phyloP scores from a whole-genome alignment of 2,329 filamentous ascomycete species.

The Talaromyces marneffei region DNA sequence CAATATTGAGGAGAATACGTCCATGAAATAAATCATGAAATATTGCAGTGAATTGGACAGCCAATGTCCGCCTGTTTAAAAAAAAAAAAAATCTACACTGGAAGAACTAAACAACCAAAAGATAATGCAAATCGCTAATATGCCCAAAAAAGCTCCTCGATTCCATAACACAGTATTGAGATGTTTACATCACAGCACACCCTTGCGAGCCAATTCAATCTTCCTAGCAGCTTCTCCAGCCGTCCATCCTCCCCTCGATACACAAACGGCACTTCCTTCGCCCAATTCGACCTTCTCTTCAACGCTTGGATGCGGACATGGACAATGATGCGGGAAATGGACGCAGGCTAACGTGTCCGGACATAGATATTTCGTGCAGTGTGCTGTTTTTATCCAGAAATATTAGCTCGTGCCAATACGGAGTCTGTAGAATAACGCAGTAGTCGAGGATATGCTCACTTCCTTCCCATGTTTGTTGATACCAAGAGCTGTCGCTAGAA shows the following conservation, averaged over 20 bases:
- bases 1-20: not conserved
- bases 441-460: constrained; percentile 44
- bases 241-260: constrained; percentile 45
- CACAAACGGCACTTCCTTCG: constrained; percentile 45
- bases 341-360: constrained; percentile 92
- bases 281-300: constrained; percentile 69
- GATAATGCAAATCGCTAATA: constrained; percentile 1
- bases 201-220: constrained; percentile 47
- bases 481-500: constrained; percentile 75
- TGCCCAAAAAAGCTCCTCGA: not conserved
- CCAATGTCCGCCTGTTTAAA: not conserved
- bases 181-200: constrained; percentile 35
- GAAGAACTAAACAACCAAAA: not conserved
- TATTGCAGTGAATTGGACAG: not conserved
- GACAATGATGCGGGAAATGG: constrained; percentile 93
- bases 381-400: constrained; percentile 46
- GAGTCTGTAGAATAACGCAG: not conserved
- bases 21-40: not conserved
- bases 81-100: too few relatives aligned
- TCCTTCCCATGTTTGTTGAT: constrained; percentile 63
- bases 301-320: constrained; percentile 71
- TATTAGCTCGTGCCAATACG: not conserved
- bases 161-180: not conserved
- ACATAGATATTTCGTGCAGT: constrained; percentile 89
- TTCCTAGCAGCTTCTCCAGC: constrained; percentile 43